A percentile compares a stretch with the other conserved stretches of the same genome.
These are phyloP conservation scores for Mercurialis annua DNA, from an alignment of 345 rosid genomes.

Conservation along the genomic window DNA sequence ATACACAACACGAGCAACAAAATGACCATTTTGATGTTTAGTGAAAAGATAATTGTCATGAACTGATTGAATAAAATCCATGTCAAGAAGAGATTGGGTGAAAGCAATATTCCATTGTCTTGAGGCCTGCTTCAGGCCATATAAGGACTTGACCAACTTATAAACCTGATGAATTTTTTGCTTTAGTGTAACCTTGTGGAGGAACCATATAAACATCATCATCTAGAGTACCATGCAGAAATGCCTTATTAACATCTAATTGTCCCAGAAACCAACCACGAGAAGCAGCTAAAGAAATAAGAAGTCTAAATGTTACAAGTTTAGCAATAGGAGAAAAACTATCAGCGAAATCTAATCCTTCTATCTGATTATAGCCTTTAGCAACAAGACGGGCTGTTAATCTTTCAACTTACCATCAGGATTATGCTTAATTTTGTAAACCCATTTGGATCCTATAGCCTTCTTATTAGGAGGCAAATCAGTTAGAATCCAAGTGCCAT, in stretches of 20 bases:
- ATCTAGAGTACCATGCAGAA: neutral
- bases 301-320: neutral
- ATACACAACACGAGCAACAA: neutral
- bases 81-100: neutral
- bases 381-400: neutral
- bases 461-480: neutral
- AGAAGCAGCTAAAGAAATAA: neutral
- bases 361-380: neutral
- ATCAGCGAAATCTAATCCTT: neutral
- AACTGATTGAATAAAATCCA: neutral
- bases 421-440: neutral
- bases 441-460: neutral
- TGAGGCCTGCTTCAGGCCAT: neutral
- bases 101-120: neutral
- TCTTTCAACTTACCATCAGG: neutral
- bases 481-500: neutral
- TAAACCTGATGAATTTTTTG: neutral
- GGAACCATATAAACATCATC: neutral
- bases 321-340: neutral
- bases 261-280: neutral
- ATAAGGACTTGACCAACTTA: neutral
- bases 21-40: neutral
- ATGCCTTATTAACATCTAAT: neutral
- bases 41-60: neutral
- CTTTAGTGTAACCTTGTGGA: neutral